Base-by-base conservation (phyloP, 345 rosid genomes). In the Melaleuca alternifolia region DNA sequence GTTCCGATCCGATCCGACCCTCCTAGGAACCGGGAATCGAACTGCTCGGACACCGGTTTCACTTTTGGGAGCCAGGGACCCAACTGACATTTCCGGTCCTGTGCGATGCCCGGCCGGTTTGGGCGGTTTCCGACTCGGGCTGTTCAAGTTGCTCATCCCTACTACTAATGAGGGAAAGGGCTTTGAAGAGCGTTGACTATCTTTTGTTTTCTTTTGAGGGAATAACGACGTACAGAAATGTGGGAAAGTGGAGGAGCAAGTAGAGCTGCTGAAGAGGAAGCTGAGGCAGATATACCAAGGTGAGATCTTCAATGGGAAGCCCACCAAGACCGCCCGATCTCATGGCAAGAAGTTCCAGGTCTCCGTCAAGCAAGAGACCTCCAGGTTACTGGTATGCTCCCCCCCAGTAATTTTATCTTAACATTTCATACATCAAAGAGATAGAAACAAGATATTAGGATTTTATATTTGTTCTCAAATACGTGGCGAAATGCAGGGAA, bases 261-360 rank as follows among this genome's bases (percentile, higher is more conserved):
- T 95, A 65, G 97, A 94, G 41, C 51, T 97, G 90, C 52, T 97
- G 54, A 96, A 93, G 93, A 87, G 98, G 89, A 97, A 96, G 91
- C 90, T 97, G n/a, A 90, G 97, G 56, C 84, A 90, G 90, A 97
- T 97, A 88, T 96, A 93, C 87, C 96, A 92, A 89, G 99, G 99
- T 30, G 97, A 92, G 87, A 93, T 92, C 86, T 97, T 97, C 89
- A 91, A 95, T 44, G 99, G 99, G 30, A 94, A 92, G 84, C 95
- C 96, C 3, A 97, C 99, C 54, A 97, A 94, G 90, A 97, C 98
- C 3, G 99, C 99, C 11, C 95, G 99, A 24, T 97, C 98, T 14
- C 99, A 95, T 23, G 99, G 99, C 89, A 96, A 95, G 92, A 97
- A 95, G 84, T 96, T 97, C 82, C 99, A 93, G 86, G 99, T 97